Conservation (phyloP, 140 eudicot genomes). For the Ambrosia hybrid region DNA sequence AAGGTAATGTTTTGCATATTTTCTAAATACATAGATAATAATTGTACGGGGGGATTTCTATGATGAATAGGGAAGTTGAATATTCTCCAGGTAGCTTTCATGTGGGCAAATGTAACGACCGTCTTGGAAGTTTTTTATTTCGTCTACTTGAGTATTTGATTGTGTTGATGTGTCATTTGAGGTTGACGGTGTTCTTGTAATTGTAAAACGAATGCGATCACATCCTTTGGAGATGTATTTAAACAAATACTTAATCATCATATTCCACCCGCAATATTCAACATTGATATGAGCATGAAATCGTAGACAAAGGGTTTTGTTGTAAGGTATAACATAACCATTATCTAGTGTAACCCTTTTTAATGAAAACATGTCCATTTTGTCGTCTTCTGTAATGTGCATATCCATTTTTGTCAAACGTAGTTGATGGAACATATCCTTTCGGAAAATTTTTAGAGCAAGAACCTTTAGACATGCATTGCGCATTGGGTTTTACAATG, state of each 20-base stretch:
- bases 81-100: neutral
- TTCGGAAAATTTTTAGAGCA: neutral
- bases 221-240: neutral
- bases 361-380: no score
- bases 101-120: neutral
- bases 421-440: neutral
- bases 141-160: neutral
- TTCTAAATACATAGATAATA: neutral
- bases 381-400: neutral
- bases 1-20: neutral
- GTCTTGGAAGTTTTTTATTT: neutral
- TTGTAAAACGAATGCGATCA: neutral
- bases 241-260: no score
- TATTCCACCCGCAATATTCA: constrained; percentile 6
- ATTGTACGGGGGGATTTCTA: neutral
- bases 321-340: no score
- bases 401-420: no score
- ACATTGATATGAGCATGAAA: no score
- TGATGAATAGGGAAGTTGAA: neutral
- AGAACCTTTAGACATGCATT: neutral
- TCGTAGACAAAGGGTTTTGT: no score
- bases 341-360: no score
- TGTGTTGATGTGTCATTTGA: neutral
- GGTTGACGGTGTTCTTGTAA: neutral
- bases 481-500: no score